These are phyloP conservation scores for Dactylorhiza incarnata DNA, from an alignment of 106 monocot genomes.

Conservation along the genomic window DNA sequence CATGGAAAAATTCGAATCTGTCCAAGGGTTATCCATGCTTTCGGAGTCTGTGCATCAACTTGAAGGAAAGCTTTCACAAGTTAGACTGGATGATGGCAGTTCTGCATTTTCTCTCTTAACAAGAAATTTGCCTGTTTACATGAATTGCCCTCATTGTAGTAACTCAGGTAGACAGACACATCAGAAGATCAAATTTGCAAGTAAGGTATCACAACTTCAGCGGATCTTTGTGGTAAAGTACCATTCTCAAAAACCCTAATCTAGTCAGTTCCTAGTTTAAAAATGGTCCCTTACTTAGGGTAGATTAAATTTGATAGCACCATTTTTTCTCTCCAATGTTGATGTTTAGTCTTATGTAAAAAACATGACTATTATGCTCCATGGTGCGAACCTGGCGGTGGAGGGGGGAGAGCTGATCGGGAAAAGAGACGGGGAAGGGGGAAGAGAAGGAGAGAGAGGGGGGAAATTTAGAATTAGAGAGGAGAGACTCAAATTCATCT, in stretches of 20 bases:
- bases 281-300: too few species aligned
- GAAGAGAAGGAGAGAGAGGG: too few species aligned
- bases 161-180: conserved; percentile 22
- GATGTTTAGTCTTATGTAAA: too few species aligned
- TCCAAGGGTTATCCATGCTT: background rate
- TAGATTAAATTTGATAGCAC: too few species aligned
- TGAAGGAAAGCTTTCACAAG: conserved; percentile 23
- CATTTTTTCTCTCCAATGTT: too few species aligned
- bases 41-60: conserved; percentile 12
- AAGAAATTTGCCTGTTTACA: conserved; percentile 79
- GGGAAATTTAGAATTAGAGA: too few species aligned
- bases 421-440: too few species aligned
- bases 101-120: conserved; percentile 60
- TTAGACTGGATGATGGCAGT: conserved; percentile 36
- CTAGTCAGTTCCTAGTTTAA: background rate
- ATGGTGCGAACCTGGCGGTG: too few species aligned
- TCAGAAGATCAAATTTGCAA: conserved; percentile 62
- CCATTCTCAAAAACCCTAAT: background rate
- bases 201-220: conserved; percentile 86
- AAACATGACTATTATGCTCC: too few species aligned
- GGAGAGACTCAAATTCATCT: too few species aligned
- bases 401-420: too few species aligned
- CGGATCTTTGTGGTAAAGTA: conserved; percentile 78
- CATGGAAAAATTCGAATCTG: conserved; percentile 6
- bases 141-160: conserved; percentile 90